A percentile compares a stretch with the other conserved stretches of the same genome.
Conservation (phyloP, 306 rosid genomes). For the Rubus idaeus region DNA sequence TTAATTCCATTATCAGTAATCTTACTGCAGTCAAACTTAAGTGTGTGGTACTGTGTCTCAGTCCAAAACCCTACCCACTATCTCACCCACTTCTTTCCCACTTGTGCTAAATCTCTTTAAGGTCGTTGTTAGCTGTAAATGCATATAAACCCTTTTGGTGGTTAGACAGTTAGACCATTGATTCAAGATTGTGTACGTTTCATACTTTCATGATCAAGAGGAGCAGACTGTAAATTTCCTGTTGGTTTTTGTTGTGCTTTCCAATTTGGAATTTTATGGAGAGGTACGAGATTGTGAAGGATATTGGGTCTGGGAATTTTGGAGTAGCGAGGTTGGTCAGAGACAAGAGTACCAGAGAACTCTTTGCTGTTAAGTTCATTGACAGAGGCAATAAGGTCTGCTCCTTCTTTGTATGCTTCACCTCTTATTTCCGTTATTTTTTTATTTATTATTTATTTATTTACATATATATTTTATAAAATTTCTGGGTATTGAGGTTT, state of each 20-base stretch:
- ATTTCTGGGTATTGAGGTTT: neutral
- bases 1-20: neutral
- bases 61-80: neutral
- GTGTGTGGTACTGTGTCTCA: neutral
- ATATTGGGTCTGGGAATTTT: constrained; percentile 82
- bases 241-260: neutral
- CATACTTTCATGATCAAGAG: neutral
- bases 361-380: constrained; percentile 71
- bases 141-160: neutral
- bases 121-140: neutral
- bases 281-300: constrained; percentile 70
- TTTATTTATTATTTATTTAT: neutral
- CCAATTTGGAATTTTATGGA: constrained; percentile 44
- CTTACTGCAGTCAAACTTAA: neutral
- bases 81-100: neutral
- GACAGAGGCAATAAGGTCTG: constrained; percentile 79
- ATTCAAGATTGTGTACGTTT: neutral
- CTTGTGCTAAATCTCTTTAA: neutral
- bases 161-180: neutral
- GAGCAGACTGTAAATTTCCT: neutral
- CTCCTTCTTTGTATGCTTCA: constrained; percentile 9
- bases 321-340: constrained; percentile 70
- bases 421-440: neutral
- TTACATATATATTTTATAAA: no score
- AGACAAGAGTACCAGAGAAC: constrained; percentile 50